Percentiles rank a stretch among this genome's conserved stretches.
Evolutionary conservation across 139 green algal genomes (phyloP).

Genomic region (Chlamydomonas eustigma): DNA sequence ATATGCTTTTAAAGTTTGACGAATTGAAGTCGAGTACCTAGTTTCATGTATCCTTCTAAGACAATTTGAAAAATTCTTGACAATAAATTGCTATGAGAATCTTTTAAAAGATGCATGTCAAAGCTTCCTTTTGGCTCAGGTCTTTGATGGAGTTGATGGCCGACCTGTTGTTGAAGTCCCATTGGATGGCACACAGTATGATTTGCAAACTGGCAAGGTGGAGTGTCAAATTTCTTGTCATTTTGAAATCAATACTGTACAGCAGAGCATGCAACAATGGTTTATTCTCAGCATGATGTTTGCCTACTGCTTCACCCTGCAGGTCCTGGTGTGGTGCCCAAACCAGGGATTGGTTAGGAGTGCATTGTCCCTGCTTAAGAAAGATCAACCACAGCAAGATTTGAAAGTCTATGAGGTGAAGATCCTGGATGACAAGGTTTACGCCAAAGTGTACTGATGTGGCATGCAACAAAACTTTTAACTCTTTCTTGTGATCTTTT

Average conservation of each 20-base stretch:
- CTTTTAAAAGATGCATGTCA: too few species aligned
- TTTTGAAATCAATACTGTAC: background rate
- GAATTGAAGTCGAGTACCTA: too few species aligned
- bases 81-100: too few species aligned
- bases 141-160: background rate
- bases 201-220: constrained; percentile 8
- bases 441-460: background rate
- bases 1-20: too few species aligned
- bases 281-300: background rate
- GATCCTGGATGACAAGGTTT: constrained; percentile 14
- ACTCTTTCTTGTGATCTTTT: too few species aligned
- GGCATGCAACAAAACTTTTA: too few species aligned
- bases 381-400: background rate
- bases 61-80: too few species aligned
- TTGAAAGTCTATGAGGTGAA: constrained; percentile 25
- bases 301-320: background rate
- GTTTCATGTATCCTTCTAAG: too few species aligned
- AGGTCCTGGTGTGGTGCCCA: constrained; percentile 28
- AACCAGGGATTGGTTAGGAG: constrained; percentile 17
- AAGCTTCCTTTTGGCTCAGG: too few species aligned
- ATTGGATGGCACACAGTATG: constrained; percentile 9
- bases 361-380: constrained; percentile 20
- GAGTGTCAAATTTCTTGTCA: background rate
- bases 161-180: constrained; percentile 1
- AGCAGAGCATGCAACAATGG: background rate